phyloP scores from a whole-genome alignment of 495 filamentous ascomycete species.

The Xylaria scruposa region DNA sequence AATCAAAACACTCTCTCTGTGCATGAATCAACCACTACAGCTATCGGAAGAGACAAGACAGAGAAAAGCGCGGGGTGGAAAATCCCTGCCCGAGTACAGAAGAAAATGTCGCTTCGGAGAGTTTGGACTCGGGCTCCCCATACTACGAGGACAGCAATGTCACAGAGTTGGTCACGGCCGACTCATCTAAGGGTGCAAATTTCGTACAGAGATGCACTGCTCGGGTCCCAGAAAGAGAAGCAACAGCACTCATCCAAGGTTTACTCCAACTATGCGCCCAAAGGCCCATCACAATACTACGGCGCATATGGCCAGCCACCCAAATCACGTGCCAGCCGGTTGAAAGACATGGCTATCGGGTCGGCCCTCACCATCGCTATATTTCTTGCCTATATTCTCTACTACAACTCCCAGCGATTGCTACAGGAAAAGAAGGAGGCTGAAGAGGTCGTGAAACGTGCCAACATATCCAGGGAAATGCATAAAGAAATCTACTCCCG shows the following conservation, averaged over 20 bases:
- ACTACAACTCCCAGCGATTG: neutral
- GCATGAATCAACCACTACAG: neutral
- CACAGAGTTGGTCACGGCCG: neutral
- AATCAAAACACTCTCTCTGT: neutral
- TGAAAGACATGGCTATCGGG: conserved; percentile 21
- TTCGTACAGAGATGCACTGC: neutral
- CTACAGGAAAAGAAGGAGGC: too few relatives aligned
- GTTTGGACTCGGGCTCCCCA: neutral
- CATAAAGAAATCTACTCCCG: neutral
- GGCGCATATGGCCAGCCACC: conserved; percentile 14
- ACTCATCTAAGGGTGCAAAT: neutral
- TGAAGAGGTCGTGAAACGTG: too few relatives aligned
- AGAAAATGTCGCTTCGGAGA: conserved; percentile 15
- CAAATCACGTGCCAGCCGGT: conserved; percentile 11
- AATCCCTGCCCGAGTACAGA: neutral
- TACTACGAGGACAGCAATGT: neutral
- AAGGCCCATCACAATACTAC: neutral
- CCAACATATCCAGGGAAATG: too few relatives aligned
- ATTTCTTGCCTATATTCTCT: neutral
- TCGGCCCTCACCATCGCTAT: conserved; percentile 4
- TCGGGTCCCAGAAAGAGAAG: neutral
- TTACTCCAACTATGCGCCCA: conserved; percentile 24
- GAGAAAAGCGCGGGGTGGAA: neutral
- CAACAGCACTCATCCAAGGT: neutral
- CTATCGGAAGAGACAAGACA: neutral